Base-by-base conservation (phyloP, 2,329 filamentous ascomycete species). In the Herpotrichia juniperi region DNA sequence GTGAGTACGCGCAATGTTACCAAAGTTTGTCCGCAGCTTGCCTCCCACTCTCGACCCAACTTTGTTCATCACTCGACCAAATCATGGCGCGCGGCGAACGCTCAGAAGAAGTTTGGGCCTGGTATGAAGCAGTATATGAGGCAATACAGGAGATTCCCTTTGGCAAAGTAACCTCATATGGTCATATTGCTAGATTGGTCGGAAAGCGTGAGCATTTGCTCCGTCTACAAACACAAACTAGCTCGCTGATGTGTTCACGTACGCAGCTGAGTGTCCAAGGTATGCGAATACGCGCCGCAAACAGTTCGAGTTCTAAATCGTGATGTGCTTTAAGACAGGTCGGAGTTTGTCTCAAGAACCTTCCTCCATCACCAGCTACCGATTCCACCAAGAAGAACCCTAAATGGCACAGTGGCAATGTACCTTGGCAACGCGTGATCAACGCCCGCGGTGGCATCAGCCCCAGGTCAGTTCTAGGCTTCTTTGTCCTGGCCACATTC, bases 401-500 rank as follows among this genome's bases (percentile, higher is more conserved):
- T 32, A 64, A 77, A 51, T 96, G 88, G 76, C 88, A 96, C 72
- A 79, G 83, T 53, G 79, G 78, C 21, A 97, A 88, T 59, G 93
- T 97, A 3, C 93, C 93, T 0, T 97, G 93, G 93, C 93, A 97
- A 78, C 81, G 94, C 51, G 90, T 97, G 53, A 89, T 97, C 69
- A 96, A 93, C 72, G 79, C 90, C 12, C 93, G 90, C 74, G 93
- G 93, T 19, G 79, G 85, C 53, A 96, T 97, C 61, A 96, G 92
- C 39, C 89, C 89, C 7, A 85, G 93, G 91, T 93, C 67, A 61
- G 77, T 71, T 44, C 31, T 46, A 39, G 25, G 12, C n/a, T 42
- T 26, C 32, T 53, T 55, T 48, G 22, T 51, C 14, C 6, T 26
- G 6, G 24, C 21, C 1, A 16, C 6, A 26, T 25, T 17, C 4